A percentile compares a stretch with the other conserved stretches of the same genome.
Conservation (phyloP, 2,329 filamentous ascomycete species). For the Neonectria neomacrospora region DNA sequence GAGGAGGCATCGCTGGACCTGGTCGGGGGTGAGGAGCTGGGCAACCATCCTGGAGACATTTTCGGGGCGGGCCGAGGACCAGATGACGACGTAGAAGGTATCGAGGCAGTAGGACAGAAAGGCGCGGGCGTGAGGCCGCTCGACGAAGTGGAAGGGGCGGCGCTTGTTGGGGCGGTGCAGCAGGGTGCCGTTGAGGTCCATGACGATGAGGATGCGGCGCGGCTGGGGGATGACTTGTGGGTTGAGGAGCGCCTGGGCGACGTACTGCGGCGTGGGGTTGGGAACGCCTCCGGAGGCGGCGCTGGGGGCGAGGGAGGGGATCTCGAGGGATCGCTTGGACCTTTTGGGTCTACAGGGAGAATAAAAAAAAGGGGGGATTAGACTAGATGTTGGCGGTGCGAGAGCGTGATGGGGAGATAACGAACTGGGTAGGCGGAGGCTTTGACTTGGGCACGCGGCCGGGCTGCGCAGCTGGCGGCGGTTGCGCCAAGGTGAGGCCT, state of each 20-base stretch:
- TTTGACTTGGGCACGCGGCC: not conserved
- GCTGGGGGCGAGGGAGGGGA: constrained; percentile 44
- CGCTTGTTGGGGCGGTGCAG: constrained; percentile 73
- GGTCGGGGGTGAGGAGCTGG: constrained; percentile 67
- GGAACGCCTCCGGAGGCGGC: constrained; percentile 68
- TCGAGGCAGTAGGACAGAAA: constrained; percentile 82
- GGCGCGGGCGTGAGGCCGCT: constrained; percentile 72
- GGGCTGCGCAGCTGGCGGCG: not conserved
- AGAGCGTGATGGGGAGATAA: not conserved
- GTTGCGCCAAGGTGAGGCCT: constrained; percentile 8
- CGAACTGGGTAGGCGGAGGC: not conserved
- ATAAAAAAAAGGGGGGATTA: too few relatives aligned
- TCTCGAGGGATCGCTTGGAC: not conserved
- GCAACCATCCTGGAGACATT: constrained; percentile 78
- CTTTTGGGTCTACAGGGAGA: not conserved
- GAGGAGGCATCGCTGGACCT: constrained; percentile 69
- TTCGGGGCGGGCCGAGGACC: constrained; percentile 83
- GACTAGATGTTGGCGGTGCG: not conserved
- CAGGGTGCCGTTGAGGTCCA: constrained; percentile 95
- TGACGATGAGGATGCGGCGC: constrained; percentile 79
- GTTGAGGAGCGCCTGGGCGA: constrained; percentile 61
- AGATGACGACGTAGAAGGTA: constrained; percentile 84
- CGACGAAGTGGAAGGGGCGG: constrained; percentile 63
- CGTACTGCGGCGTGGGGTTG: constrained; percentile 68
- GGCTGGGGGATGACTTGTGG: constrained; percentile 57